A percentile compares a stretch with the other conserved stretches of the same genome.
Conservation (phyloP, 2,329 filamentous ascomycete species). For the Sclerotinia subarctica region DNA sequence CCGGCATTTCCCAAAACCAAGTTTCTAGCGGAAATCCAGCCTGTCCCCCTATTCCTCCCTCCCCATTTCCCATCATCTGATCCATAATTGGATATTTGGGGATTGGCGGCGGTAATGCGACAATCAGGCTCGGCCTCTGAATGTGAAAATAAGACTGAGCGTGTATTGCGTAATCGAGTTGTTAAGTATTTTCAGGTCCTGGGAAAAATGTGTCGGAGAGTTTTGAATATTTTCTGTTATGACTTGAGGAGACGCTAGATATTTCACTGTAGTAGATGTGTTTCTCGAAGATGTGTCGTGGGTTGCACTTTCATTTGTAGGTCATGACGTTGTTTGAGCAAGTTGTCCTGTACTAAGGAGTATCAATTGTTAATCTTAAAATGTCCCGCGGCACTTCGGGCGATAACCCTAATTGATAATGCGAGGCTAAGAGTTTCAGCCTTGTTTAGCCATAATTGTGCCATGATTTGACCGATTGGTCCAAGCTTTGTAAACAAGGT, state of each 20-base stretch:
- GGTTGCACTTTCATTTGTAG: background rate
- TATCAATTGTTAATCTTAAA: background rate
- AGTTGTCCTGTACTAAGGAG: conserved; percentile 17
- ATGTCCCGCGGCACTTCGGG: background rate
- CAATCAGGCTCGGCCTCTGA: background rate
- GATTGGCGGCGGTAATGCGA: background rate
- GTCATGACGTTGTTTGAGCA: conserved; percentile 13
- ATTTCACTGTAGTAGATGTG: background rate
- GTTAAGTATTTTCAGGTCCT: background rate
- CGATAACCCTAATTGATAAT: background rate
- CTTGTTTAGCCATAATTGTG: background rate
- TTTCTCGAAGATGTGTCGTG: background rate
- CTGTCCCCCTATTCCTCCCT: conserved; percentile 46
- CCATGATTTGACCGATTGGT: background rate
- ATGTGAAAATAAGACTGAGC: background rate
- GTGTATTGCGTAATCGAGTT: background rate
- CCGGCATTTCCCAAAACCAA: conserved; percentile 99
- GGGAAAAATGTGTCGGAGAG: background rate
- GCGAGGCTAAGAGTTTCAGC: conserved; percentile 2
- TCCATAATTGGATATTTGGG: conserved; percentile 32
- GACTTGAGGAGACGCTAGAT: background rate
- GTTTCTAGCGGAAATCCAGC: conserved; percentile 79
- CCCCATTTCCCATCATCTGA: conserved; percentile 39
- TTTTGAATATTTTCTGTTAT: background rate
- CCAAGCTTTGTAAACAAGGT: conserved; percentile 9